A percentile compares a stretch with the other conserved stretches of the same genome.
Conservation (phyloP, 257 asterid species). For the Ilex asprella region DNA sequence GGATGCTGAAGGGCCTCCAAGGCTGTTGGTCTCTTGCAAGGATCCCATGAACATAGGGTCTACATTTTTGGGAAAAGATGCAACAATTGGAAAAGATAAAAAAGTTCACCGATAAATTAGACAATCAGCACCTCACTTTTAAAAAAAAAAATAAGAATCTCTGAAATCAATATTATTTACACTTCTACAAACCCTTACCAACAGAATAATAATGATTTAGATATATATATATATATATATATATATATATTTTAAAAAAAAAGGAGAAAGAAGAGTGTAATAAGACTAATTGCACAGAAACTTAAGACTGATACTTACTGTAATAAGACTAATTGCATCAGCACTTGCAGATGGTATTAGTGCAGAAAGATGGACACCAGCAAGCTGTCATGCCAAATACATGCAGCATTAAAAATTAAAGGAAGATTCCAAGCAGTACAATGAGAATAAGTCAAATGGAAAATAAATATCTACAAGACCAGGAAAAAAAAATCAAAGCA, state of each 20-base stretch:
- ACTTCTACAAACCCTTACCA: too few species aligned
- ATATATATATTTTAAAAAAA: too few species aligned
- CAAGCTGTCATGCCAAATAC: conserved; percentile 30
- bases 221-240: too few species aligned
- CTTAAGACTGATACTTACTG: conserved; percentile 36
- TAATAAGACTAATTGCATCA: conserved; percentile 56
- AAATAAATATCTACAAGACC: background rate
- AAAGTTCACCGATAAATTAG: background rate
- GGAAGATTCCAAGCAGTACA: too few species aligned
- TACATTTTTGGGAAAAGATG: conserved; percentile 19
- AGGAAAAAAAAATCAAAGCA: too few species aligned
- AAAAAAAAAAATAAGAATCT: too few species aligned
- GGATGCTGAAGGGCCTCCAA: conserved; percentile 87
- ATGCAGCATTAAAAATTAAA: background rate
- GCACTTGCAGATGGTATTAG: conserved; percentile 59
- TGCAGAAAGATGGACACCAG: conserved; percentile 51
- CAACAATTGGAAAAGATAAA: conserved; percentile 2
- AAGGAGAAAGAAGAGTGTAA: background rate
- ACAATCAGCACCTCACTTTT: too few species aligned
- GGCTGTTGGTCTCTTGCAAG: conserved; percentile 83
- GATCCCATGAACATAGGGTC: conserved; percentile 96
- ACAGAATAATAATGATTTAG: too few species aligned
- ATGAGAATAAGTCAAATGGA: background rate
- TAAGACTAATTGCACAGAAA: conserved; percentile 1
- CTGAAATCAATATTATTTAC: too few species aligned